Conservation (phyloP, 192 early-diverging fungal species). For the Gorgonomyces haynaldii region DNA sequence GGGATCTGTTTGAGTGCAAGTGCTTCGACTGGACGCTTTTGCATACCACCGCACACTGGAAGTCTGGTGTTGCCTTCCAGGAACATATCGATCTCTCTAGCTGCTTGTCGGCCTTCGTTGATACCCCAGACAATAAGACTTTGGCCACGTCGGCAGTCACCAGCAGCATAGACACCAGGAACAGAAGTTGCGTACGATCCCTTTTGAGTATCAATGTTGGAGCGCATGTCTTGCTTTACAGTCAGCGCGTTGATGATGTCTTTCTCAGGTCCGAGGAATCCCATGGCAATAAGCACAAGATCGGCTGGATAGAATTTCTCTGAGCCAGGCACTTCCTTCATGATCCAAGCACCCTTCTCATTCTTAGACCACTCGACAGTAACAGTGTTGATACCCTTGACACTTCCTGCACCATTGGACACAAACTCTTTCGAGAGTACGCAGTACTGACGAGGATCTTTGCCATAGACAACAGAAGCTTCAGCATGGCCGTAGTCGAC, state of each 20-base stretch:
- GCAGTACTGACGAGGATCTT: constrained; percentile 91
- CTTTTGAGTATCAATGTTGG: constrained; percentile 71
- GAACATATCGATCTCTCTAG: constrained; percentile 79
- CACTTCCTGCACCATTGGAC: constrained; percentile 60
- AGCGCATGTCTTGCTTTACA: constrained; percentile 62
- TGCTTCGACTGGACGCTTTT: constrained; percentile 11
- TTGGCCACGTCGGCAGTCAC: constrained; percentile 95
- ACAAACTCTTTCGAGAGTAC: constrained; percentile 95
- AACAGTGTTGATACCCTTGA: constrained; percentile 87
- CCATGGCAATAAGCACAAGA: constrained; percentile 89
- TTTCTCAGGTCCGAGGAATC: constrained; percentile 88
- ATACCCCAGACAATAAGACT: constrained; percentile 96
- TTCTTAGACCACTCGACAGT: constrained; percentile 91
- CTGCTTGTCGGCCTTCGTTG: constrained; percentile 92
- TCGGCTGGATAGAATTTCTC: constrained; percentile 82
- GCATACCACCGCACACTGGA: constrained; percentile 80
- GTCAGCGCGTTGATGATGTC: constrained; percentile 65
- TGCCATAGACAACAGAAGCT: constrained; percentile 73
- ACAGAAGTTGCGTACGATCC: constrained; percentile 70
- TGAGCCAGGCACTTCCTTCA: constrained; percentile 78
- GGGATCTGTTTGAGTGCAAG: too few relatives aligned
- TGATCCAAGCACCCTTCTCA: constrained; percentile 64
- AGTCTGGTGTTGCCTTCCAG: constrained; percentile 70
- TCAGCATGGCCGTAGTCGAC: constrained; percentile 96
- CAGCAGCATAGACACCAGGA: constrained; percentile 83